Conservation (phyloP, 169 alveolate species). For the Eimeria maxima region DNA sequence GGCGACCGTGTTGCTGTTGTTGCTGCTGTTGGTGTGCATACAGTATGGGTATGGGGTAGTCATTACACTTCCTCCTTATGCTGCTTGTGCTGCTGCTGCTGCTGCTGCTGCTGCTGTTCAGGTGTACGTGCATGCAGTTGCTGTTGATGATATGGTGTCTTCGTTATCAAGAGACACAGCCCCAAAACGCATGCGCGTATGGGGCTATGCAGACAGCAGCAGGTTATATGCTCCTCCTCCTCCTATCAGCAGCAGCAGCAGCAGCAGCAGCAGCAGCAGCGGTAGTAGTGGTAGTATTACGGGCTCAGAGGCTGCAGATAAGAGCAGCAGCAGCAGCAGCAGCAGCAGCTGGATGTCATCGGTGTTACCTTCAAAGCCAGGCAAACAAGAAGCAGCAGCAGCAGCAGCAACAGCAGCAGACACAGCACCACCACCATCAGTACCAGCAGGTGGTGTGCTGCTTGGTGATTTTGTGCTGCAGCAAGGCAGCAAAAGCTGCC, state of each 20-base stretch:
- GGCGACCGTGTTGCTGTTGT: no score
- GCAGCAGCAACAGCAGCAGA: conserved; percentile 19
- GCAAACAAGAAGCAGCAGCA: conserved; percentile 7
- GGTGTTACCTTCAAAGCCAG: background rate
- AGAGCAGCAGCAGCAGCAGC: background rate
- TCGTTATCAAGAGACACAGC: conserved; percentile 29
- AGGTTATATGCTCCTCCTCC: background rate
- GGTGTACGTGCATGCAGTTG: conserved; percentile 68
- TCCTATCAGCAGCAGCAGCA: conserved; percentile 1
- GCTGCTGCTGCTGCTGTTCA: conserved; percentile 30
- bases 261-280: conserved; percentile 34
- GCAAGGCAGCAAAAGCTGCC: conserved; percentile 42
- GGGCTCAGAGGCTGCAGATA: background rate
- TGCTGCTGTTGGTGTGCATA: background rate
- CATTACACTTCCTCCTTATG: background rate
- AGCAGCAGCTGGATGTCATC: background rate
- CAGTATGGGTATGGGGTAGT: background rate
- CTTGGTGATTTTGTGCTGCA: conserved; percentile 59
- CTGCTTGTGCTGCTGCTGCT: conserved; percentile 28
- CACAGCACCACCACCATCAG: background rate
- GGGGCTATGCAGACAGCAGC: conserved; percentile 63
- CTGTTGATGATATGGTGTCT: conserved; percentile 66
- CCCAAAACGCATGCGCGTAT: conserved; percentile 65
- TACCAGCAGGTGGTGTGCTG: conserved; percentile 16
- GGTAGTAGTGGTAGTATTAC: background rate